Conservation (phyloP, 768 basidiomycete species). For the Hericium alpestre region DNA sequence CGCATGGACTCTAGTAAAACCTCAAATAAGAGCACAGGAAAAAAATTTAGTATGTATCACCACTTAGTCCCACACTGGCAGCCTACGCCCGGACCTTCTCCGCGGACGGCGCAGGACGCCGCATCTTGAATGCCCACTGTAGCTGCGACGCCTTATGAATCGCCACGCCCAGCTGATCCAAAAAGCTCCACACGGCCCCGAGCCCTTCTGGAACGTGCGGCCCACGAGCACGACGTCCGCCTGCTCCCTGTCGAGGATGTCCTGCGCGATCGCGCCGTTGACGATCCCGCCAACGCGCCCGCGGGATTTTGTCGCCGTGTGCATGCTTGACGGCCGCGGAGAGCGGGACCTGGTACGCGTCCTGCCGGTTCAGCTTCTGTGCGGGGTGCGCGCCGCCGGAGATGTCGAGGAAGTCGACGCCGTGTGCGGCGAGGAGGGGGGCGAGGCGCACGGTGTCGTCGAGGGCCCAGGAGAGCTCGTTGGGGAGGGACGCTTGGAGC, state of each 20-base stretch:
- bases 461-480: slow-evolving; percentile 55
- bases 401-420: slow-evolving; percentile 69
- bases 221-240: slow-evolving; percentile 39
- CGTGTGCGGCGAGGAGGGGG: slow-evolving; percentile 49
- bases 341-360: slow-evolving; percentile 46
- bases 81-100: too few species aligned
- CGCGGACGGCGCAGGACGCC: too few species aligned
- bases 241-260: slow-evolving; percentile 42
- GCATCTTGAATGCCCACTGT: slow-evolving; percentile 36
- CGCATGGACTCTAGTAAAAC: too few species aligned
- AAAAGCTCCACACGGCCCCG: slow-evolving; percentile 39
- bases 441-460: slow-evolving; percentile 60
- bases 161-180: slow-evolving; percentile 42
- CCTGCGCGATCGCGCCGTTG: slow-evolving; percentile 42
- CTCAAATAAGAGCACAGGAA: too few species aligned
- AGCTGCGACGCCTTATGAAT: slow-evolving; percentile 42
- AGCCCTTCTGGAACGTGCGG: slow-evolving; percentile 48
- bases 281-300: slow-evolving; percentile 43
- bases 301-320: slow-evolving; percentile 21
- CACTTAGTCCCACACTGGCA: too few species aligned
- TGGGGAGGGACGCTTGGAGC: slow-evolving; percentile 45
- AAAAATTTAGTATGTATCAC: too few species aligned
- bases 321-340: slow-evolving; percentile 41
- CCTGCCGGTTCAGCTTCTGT: slow-evolving; percentile 18
- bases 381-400: slow-evolving; percentile 49